A percentile compares a stretch with the other conserved stretches of the same genome.
Conservation (phyloP, 2,329 filamentous ascomycete species). For the Albifimbria verrucaria region DNA sequence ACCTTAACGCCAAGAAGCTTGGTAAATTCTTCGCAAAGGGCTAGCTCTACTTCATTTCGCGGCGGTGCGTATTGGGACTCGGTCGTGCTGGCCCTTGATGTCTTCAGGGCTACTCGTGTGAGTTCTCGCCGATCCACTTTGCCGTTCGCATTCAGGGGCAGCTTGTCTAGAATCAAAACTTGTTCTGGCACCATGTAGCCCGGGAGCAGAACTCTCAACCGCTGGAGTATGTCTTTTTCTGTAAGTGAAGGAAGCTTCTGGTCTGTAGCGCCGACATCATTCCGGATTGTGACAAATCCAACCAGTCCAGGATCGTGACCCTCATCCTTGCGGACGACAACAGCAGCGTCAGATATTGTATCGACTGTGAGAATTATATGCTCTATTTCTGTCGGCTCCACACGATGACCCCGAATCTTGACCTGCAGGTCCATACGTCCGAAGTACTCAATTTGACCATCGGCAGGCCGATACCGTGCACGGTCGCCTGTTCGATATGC, state of each 20-base stretch:
- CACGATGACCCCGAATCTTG: constrained; percentile 26
- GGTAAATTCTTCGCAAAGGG: constrained; percentile 10
- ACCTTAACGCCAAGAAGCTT: background rate
- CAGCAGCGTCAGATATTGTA: constrained; percentile 13
- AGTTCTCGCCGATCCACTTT: constrained; percentile 17
- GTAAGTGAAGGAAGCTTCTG: background rate
- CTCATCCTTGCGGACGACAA: constrained; percentile 7
- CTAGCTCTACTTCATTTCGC: constrained; percentile 3
- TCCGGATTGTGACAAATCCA: constrained; percentile 10
- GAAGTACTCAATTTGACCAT: constrained; percentile 22
- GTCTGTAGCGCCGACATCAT: background rate
- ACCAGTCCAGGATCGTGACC: constrained; percentile 7
- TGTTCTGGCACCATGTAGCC: constrained; percentile 21
- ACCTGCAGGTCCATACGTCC: constrained; percentile 23
- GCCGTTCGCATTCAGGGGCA: constrained; percentile 22
- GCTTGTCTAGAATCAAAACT: constrained; percentile 16
- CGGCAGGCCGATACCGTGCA: constrained; percentile 15
- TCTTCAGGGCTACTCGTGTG: constrained; percentile 13
- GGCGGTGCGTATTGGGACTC: constrained; percentile 15
- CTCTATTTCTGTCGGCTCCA: constrained; percentile 26
- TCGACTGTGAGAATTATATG: constrained; percentile 11
- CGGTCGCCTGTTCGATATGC: constrained; percentile 25
- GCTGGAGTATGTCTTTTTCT: background rate
- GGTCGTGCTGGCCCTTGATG: constrained; percentile 21
- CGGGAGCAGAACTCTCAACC: constrained; percentile 10